Base-by-base conservation (phyloP, 129 eudicot genomes). In the Kitagawia praeruptora region DNA sequence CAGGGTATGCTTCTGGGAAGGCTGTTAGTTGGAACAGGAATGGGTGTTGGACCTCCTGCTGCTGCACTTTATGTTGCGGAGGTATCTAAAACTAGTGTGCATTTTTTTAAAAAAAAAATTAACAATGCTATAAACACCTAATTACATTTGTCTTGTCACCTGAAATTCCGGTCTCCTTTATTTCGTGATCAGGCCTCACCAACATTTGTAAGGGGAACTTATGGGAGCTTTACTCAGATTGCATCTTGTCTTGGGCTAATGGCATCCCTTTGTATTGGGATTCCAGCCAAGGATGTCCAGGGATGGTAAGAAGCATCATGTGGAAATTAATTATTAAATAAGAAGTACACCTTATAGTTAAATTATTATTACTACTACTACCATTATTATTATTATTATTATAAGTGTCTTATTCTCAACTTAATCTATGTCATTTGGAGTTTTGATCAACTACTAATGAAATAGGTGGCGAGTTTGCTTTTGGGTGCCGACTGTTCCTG, bases 51-150 rank as follows among this genome's bases (percentile, higher is more conserved):
- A 71, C 98, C 98, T 56, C 86, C 98, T 83, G 93, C 88, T 84
- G 97, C 98, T 48, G 92, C 97, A 77, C 94, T 93, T 46, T 93
- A 93, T 78, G 91, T 93, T 40, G 81, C 98, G 67, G 98, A 93
- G 98, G 98, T 91, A 89, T 37, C 13, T 4, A 7, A 70, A 9
- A 54, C 54, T 40, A 40, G 21, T 37, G 23, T n/a, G 48, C 11
- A 44, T n/a, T 51, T 34, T 41, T 81, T 46, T 34, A 1, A 1
- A 0, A 19, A 0, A 19, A 6, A 25, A 42, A 21, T 23, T 49
- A 63, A 5, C 2, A 72, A 40, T 38, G 13, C 13, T 42, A 11
- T 40, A 8, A 44, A 31, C 51, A 54, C 2, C 46, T 46, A 38
- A 39, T n/a, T 34, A 8, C 53, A 25, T 45, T 41, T 11, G 6